These are phyloP conservation scores for Tympanopsis confertula DNA, from an alignment of 2,329 filamentous ascomycete species.

Conservation along the genomic window DNA sequence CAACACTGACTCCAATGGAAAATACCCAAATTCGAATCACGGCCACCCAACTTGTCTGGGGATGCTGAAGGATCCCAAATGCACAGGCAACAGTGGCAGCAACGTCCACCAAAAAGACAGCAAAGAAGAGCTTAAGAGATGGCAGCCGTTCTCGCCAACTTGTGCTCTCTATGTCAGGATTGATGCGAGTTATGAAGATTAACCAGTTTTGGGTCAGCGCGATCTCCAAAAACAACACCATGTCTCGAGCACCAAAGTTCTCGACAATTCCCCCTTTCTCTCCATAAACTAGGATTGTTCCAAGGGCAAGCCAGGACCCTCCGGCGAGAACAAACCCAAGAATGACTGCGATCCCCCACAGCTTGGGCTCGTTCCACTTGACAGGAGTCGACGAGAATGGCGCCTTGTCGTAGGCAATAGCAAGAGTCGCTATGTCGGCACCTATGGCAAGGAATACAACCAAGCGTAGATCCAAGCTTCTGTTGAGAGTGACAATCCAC, in stretches of 20 bases:
- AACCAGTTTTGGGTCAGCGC: constrained; percentile 90
- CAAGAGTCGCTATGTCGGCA: constrained; percentile 81
- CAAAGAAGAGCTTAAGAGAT: constrained; percentile 71
- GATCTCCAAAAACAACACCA: constrained; percentile 80
- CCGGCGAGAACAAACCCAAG: constrained; percentile 71
- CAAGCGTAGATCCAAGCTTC: constrained; percentile 71
- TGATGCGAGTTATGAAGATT: constrained; percentile 87
- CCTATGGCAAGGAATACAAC: constrained; percentile 94
- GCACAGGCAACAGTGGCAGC: constrained; percentile 76
- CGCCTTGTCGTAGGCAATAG: constrained; percentile 88
- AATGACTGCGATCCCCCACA: constrained; percentile 84
- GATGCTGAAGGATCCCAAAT: constrained; percentile 69
- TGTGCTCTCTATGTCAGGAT: no score
- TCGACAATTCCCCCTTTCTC: constrained; percentile 75
- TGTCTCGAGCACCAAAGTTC: constrained; percentile 73
- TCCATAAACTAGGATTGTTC: constrained; percentile 63
- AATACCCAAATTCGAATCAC: constrained; percentile 86
- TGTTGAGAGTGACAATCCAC: constrained; percentile 82
- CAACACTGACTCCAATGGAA: constrained; percentile 77
- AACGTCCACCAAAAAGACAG: constrained; percentile 72
- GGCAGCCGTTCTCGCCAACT: no score
- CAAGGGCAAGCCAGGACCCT: constrained; percentile 81
- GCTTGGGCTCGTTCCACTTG: constrained; percentile 90
- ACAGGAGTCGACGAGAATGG: constrained; percentile 76
- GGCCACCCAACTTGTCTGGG: constrained; percentile 66